A percentile compares a stretch with the other conserved stretches of the same genome.
phyloP scores from a whole-genome alignment of 495 filamentous ascomycete genomes.

The Immersiella caudata region DNA sequence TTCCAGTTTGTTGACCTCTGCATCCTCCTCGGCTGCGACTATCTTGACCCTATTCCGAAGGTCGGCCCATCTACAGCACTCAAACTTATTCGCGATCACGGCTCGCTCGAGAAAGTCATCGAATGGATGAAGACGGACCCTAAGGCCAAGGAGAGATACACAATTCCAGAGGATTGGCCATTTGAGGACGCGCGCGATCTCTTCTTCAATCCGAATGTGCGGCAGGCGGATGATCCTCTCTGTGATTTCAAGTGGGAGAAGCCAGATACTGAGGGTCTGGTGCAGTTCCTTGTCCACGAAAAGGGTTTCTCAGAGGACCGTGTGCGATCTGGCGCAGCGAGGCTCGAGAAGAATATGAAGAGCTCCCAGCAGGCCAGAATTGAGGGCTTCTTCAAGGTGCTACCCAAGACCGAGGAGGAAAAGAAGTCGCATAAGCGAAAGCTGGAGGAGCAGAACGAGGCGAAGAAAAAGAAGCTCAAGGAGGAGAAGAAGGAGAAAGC shows the following conservation, averaged over 20 bases:
- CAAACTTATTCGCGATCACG: constrained; percentile 89
- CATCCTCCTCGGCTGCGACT: constrained; percentile 97
- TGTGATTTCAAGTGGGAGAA: constrained; percentile 98
- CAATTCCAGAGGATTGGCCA: constrained; percentile 89
- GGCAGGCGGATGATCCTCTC: constrained; percentile 77
- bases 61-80: constrained; percentile 88
- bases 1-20: constrained; percentile 92
- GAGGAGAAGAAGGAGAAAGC: constrained; percentile 89
- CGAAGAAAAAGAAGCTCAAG: constrained; percentile 93
- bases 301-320: constrained; percentile 97
- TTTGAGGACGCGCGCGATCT: constrained; percentile 88
- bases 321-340: constrained; percentile 72
- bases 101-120: constrained; percentile 82
- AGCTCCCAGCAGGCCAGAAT: constrained; percentile 83
- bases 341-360: constrained; percentile 86
- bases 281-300: constrained; percentile 85
- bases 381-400: constrained; percentile 96
- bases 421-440: constrained; percentile 85
- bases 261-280: constrained; percentile 84
- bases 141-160: constrained; percentile 67
- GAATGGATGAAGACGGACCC: constrained; percentile 73
- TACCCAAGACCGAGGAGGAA: constrained; percentile 85
- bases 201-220: constrained; percentile 87
- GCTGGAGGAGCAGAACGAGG: constrained; percentile 83
- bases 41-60: constrained; percentile 93